A percentile compares a stretch with the other conserved stretches of the same genome.
These are phyloP conservation scores for Solanum sejunctum DNA, from an alignment of 257 asterid species.

Conservation along the genomic window DNA sequence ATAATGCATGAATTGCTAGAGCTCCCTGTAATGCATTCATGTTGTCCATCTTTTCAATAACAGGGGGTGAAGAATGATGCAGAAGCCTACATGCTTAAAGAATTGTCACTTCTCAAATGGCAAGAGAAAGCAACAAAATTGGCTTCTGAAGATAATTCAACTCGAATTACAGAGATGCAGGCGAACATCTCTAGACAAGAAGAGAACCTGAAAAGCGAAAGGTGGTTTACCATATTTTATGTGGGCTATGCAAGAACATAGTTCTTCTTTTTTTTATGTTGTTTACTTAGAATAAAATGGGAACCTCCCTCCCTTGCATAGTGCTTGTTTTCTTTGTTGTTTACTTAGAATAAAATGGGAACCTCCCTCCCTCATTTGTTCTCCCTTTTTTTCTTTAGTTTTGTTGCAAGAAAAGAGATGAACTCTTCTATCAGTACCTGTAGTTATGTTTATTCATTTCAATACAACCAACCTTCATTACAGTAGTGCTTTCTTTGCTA, in stretches of 20 bases:
- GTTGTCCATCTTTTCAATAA: conserved; percentile 2
- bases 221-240: conserved; percentile 26
- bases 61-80: conserved; percentile 91
- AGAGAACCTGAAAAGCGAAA: conserved; percentile 58
- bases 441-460: background rate
- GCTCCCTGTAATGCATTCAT: background rate
- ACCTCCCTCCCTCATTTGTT: background rate
- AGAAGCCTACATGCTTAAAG: conserved; percentile 93
- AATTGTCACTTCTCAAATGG: conserved; percentile 73
- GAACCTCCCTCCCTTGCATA: background rate
- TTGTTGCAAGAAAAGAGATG: background rate
- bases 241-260: background rate
- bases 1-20: background rate
- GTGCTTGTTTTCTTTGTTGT: background rate
- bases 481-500: background rate
- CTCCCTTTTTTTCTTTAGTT: background rate
- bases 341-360: background rate
- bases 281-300: background rate
- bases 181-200: conserved; percentile 48
- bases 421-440: background rate
- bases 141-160: conserved; percentile 58
- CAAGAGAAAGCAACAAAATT: conserved; percentile 81
- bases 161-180: conserved; percentile 45
- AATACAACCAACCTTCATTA: background rate
- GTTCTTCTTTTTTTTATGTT: background rate